A percentile compares a stretch with the other conserved stretches of the same genome.
Evolutionary conservation across 1,139 yeast species (phyloP).

Genomic region (Pichia sp.): DNA sequence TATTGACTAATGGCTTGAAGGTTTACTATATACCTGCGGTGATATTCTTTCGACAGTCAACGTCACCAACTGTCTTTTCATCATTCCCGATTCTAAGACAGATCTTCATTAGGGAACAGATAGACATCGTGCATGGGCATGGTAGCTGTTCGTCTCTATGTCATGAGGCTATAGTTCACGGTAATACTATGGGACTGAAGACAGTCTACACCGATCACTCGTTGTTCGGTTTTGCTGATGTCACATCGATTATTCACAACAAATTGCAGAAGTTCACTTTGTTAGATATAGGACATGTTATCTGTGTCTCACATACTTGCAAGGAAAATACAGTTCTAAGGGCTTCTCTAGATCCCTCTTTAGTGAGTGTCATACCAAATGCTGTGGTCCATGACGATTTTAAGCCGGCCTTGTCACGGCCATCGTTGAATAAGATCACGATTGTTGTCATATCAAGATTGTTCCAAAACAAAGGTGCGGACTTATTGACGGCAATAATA

Average conservation of each 20-base stretch:
- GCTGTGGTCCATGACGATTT: conserved; percentile 88
- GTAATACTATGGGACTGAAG: conserved; percentile 83
- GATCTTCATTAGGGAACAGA: conserved; percentile 75
- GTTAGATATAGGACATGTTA: conserved; percentile 84
- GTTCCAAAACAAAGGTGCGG: conserved; percentile 97
- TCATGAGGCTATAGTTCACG: conserved; percentile 87
- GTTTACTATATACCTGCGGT: conserved; percentile 86
- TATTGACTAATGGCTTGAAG: conserved; percentile 81
- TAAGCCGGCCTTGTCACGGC: conserved; percentile 40
- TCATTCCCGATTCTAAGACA: conserved; percentile 81
- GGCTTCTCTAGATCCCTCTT: conserved; percentile 70
- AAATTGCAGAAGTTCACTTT: conserved; percentile 77
- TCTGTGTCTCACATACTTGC: conserved; percentile 94
- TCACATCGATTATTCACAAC: conserved; percentile 79
- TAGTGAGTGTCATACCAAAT: conserved; percentile 89
- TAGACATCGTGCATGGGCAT: conserved; percentile 92
- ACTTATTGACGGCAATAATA: conserved; percentile 73
- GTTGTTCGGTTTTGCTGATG: conserved; percentile 85
- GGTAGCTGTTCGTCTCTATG: conserved; percentile 84
- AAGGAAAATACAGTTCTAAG: conserved; percentile 92
- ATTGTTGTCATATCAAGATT: conserved; percentile 87
- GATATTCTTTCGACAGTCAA: conserved; percentile 72
- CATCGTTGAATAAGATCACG: conserved; percentile 42
- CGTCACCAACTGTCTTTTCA: conserved; percentile 85
- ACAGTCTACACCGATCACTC: conserved; percentile 97